phyloP scores from a whole-genome alignment of 352 stramenopile genomes.

The Pythium aristosporum region DNA sequence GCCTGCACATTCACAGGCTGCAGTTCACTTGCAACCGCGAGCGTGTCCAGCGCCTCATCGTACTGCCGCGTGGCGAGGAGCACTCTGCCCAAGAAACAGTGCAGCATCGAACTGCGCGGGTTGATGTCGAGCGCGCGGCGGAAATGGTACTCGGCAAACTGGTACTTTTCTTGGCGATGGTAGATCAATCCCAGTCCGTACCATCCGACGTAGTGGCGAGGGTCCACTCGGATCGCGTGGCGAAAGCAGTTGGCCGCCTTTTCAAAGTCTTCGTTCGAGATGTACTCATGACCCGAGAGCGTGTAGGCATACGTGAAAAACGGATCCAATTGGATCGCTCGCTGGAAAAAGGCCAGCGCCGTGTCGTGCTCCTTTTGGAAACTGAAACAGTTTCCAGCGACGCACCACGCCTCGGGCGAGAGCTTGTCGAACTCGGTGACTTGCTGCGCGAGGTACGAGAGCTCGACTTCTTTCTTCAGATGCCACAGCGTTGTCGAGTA shows the following conservation, averaged over 20 bases:
- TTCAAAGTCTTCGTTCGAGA: slow-evolving; percentile 98
- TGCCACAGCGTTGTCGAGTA: slow-evolving; percentile 97
- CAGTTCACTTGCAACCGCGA: slow-evolving; percentile 85
- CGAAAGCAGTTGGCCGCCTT: slow-evolving; percentile 96
- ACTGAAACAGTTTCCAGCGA: slow-evolving; percentile 97
- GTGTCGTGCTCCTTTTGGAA: slow-evolving; percentile 98
- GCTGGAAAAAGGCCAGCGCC: slow-evolving; percentile 95
- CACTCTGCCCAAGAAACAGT: slow-evolving; percentile 96
- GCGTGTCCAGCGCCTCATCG: slow-evolving; percentile 89
- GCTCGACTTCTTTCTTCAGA: slow-evolving; percentile 96
- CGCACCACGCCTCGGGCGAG: slow-evolving; percentile 94
- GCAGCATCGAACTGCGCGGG: slow-evolving; percentile 91
- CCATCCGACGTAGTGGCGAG: slow-evolving; percentile 93
- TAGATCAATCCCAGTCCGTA: slow-evolving; percentile 94
- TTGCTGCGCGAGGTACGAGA: slow-evolving; percentile 95
- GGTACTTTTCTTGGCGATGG: slow-evolving; percentile 97
- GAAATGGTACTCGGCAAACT: slow-evolving; percentile 98
- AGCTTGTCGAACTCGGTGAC: slow-evolving; percentile 92
- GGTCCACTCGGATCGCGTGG: slow-evolving; percentile 92
- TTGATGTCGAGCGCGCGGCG: slow-evolving; percentile 93
- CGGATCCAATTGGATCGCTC: slow-evolving; percentile 93
- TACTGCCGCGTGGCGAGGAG: slow-evolving; percentile 90
- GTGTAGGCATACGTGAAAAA: slow-evolving; percentile 98
- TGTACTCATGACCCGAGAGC: slow-evolving; percentile 96
- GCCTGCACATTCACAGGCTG: slow-evolving; percentile 94